Evolutionary conservation across 2,329 filamentous ascomycete species (phyloP), one percentile per base, ranked within the genome.

Genomic region (Ascochyta koolunga): DNA sequence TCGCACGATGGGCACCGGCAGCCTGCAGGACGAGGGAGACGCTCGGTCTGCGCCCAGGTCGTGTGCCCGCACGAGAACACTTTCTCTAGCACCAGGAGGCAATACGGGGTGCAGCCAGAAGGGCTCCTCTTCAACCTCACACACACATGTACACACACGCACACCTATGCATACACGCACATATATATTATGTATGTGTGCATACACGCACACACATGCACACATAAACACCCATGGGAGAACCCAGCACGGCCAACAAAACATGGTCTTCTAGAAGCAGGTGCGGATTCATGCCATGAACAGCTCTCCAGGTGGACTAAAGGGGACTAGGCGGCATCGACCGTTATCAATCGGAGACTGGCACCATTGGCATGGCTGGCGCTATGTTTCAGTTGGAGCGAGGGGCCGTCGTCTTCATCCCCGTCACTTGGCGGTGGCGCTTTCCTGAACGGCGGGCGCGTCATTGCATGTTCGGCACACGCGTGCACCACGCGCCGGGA

Each of bases 351-450:
- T 68, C 59, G 50, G 36, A 48, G 44, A 61, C 59, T 49, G 27
- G 27, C 27, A 29, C 27, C 9, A 13, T 9, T 27, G 24, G 24
- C 24, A 27, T 6, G 24, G 2, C 27, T 29, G 49, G 51, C 62
- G 62, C 66, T 62, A 66, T 33, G 67, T 69, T 68, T 71, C 68
- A 69, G 16, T n/a, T 10, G 41, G 51, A 50, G 38, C 33, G 21
- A 29, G 37, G 40, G 18, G 44, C 10, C 47, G 25, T 29, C 25
- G 22, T 24, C 4, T 4, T 9, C 24, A 47, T 48, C 43, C 33
- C 40, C 43, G 43, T 29, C 21, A 13, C 54, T 38, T 44, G 49
- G 54, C 48, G 27, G 9, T 15, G n/a, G 44, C 22, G 39, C 33
- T 37, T 46, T 37, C 18, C 35, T 39, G 44, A 47, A 41, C 44